Conservation (phyloP, 495 filamentous ascomycete genomes). For the Xylaria telfairii region DNA sequence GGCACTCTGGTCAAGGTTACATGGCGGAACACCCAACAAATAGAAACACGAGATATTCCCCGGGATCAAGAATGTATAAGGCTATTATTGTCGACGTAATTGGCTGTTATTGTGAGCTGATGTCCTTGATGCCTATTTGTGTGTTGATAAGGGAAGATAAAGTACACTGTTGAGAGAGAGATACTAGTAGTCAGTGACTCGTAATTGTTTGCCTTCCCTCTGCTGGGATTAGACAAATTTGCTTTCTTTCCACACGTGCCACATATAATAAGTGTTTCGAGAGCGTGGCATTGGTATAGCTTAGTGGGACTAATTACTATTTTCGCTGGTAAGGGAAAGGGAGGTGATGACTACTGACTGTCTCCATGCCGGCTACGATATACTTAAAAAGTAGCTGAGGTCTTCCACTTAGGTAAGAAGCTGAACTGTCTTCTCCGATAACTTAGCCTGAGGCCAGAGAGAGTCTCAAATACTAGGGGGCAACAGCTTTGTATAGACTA, state of each 20-base stretch:
- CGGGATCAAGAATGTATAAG: background rate
- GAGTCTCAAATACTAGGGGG: no score
- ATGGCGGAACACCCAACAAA: background rate
- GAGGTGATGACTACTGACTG: background rate
- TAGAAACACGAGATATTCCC: constrained; percentile 14
- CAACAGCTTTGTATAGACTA: no score
- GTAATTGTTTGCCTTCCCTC: no score
- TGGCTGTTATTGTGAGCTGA: background rate
- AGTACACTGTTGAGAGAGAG: no score
- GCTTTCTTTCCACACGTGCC: background rate
- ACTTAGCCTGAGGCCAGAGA: no score
- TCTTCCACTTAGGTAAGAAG: no score
- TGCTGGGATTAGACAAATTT: background rate
- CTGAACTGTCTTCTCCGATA: no score
- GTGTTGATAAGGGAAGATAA: background rate
- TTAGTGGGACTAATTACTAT: background rate
- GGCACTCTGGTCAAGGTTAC: constrained; percentile 1
- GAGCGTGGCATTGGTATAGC: background rate
- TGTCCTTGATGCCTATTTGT: background rate
- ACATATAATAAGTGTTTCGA: background rate
- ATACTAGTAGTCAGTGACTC: background rate
- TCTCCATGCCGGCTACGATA: background rate
- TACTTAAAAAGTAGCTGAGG: no score
- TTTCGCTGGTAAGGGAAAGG: background rate
- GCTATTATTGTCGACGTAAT: background rate